These are phyloP conservation scores for Pichia manshurica DNA, from an alignment of 805 yeast species.

Conservation along the genomic window DNA sequence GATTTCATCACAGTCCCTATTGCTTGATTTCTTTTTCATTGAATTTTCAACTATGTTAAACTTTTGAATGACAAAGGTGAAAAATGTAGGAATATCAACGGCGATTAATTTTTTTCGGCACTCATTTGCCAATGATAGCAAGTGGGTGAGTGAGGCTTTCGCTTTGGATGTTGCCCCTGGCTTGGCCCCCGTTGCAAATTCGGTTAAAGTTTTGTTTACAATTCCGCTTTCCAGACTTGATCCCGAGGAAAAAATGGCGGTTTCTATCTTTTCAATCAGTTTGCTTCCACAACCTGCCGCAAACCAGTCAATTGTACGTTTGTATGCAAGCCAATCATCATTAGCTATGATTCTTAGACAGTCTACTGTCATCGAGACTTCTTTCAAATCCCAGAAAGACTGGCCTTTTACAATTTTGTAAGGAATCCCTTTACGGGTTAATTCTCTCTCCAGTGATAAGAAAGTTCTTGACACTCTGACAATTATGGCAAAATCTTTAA, in stretches of 20 bases:
- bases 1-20: constrained; percentile 18
- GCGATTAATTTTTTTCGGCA: constrained; percentile 15
- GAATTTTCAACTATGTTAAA: constrained; percentile 20
- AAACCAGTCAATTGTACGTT: constrained; percentile 55
- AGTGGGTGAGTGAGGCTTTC: constrained; percentile 23
- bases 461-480: constrained; percentile 60
- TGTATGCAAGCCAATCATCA: constrained; percentile 56
- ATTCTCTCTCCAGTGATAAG: constrained; percentile 55
- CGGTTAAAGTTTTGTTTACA: constrained; percentile 12
- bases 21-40: constrained; percentile 17
- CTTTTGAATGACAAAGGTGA: constrained; percentile 18
- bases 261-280: constrained; percentile 28
- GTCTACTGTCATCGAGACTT: constrained; percentile 57
- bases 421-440: constrained; percentile 52
- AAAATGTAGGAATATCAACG: constrained; percentile 13
- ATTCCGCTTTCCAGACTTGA: not conserved
- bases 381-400: constrained; percentile 76
- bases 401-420: constrained; percentile 65
- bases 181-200: constrained; percentile 12
- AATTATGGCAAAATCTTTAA: constrained; percentile 65
- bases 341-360: constrained; percentile 58
- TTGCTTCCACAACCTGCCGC: constrained; percentile 63
- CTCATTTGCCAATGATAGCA: constrained; percentile 26
- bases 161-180: constrained; percentile 19
- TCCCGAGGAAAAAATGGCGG: not conserved